These are phyloP conservation scores for Talaromyces sp. DNA, from an alignment of 2,329 filamentous ascomycete species.

Conservation along the genomic window DNA sequence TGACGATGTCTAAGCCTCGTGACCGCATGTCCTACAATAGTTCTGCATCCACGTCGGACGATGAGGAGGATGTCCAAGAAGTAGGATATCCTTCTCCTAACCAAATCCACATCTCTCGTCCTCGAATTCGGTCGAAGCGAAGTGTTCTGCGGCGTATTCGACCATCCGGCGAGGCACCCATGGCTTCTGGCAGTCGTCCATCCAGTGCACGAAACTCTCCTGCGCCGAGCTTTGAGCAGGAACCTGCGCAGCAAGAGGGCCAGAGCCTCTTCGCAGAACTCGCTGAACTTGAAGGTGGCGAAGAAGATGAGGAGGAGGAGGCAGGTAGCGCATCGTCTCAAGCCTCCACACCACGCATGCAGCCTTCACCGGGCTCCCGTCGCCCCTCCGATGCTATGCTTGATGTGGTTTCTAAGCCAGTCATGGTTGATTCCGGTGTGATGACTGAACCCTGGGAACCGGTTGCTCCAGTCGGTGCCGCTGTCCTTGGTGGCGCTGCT, in stretches of 20 bases:
- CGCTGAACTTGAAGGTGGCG: slow-evolving; percentile 71
- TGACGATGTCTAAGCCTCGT: slow-evolving; percentile 51
- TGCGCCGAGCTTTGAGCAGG: slow-evolving; percentile 54
- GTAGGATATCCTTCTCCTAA: slow-evolving; percentile 67
- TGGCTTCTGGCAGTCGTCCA: slow-evolving; percentile 41
- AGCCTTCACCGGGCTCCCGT: slow-evolving; percentile 31
- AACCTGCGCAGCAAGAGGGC: slow-evolving; percentile 53
- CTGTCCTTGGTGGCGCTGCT: slow-evolving; percentile 7
- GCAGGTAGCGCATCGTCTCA: slow-evolving; percentile 34
- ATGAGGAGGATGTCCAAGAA: slow-evolving; percentile 62
- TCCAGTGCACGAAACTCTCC: slow-evolving; percentile 55
- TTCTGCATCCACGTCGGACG: slow-evolving; percentile 83
- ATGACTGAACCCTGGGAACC: slow-evolving; percentile 65
- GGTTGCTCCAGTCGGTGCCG: not conserved
- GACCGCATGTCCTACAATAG: slow-evolving; percentile 75
- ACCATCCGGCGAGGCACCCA: slow-evolving; percentile 48
- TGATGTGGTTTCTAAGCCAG: slow-evolving; percentile 26
- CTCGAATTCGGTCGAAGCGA: slow-evolving; percentile 72
- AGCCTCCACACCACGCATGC: slow-evolving; percentile 44
- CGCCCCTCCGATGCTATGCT: slow-evolving; percentile 35
- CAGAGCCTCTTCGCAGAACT: slow-evolving; percentile 93
- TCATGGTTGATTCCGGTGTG: slow-evolving; percentile 62
- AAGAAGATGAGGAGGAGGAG: slow-evolving; percentile 69
- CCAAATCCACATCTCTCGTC: slow-evolving; percentile 67
- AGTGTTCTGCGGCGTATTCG: slow-evolving; percentile 63